Evolutionary conservation across 2,329 filamentous ascomycete species (phyloP), one percentile per base, ranked within the genome.

Genomic region (Beauveria australis): DNA sequence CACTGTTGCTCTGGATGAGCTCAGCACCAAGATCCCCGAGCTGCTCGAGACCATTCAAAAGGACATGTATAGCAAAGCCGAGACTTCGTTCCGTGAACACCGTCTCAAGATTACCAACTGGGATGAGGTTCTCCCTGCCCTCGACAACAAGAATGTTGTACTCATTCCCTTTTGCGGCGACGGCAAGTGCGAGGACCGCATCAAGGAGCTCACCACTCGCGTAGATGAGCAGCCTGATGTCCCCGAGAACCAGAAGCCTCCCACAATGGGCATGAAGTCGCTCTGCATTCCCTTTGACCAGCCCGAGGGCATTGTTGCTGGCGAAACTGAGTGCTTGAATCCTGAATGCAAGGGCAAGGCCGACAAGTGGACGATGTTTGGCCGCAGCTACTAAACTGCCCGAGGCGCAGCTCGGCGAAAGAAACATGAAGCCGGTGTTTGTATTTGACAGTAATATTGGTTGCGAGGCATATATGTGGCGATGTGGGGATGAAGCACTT

Each of bases 301-400:
- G 84, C 92, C 92, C 44, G 85, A 88, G 69, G 89, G 88, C 26
- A 79, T 95, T 64, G 82, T 89, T 64, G 79, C 85, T 66, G 92
- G 90, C 54, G 88, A 90, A 77, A 96, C 91, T 62, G 92, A 94
- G 76, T 99, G 94, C 73, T 81, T 93, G 68, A 97, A 90, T 81
- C 93, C 93, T 47, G 88, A 93, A 70, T 97, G 93, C 77, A 79
- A 80, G 63, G 80, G 79, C 65, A 77, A 85, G 55, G 93, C 93
- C 19, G 85, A 93, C 80, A 84, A 88, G 70, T 97, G 91, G 89
- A 89, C 90, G 74, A 89, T 97, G 87, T 97, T 97, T 75, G 93
- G 93, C 69, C 82, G 89, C 77, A 88, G 81, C 71, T 86, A 85
- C 71, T 85, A 80, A 66, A 65, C 56, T 55, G 63, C 53, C 61